Percentiles rank a stretch among this genome's conserved stretches.
Conservation (phyloP, 225 moss, liverwort and hornwort species). For the Physcomitrium patens region DNA sequence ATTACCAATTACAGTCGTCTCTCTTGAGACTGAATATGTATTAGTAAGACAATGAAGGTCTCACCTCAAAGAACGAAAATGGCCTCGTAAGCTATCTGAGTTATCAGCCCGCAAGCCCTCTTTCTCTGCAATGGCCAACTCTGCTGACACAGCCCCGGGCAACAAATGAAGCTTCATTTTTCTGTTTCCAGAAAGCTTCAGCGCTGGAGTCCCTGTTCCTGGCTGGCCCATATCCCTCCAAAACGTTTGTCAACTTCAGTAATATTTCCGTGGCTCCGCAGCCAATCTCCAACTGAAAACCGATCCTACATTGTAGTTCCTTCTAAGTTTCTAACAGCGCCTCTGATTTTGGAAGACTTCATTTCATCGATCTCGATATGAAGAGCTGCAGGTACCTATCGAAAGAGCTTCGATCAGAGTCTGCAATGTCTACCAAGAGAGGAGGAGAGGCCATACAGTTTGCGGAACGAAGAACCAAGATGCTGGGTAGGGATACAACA, state of each 20-base stretch:
- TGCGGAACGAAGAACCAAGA: no score
- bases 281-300: neutral
- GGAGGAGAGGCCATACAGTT: no score
- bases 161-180: constrained; percentile 41
- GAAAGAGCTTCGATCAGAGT: no score
- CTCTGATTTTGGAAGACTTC: neutral
- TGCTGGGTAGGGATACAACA: no score
- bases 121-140: constrained; percentile 40
- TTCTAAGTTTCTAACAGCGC: constrained; percentile 18
- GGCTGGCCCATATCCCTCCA: constrained; percentile 29
- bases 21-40: neutral
- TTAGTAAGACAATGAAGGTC: neutral
- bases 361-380: no score
- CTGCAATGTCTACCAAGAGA: neutral
- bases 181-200: constrained; percentile 58
- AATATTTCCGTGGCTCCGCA: neutral
- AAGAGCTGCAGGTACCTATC: no score
- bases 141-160: constrained; percentile 41
- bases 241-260: neutral
- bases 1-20: neutral
- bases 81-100: constrained; percentile 39
- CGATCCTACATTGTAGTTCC: constrained; percentile 23
- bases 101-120: constrained; percentile 18
- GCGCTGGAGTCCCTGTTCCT: constrained; percentile 38
- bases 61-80: constrained; percentile 82